Conservation (phyloP, 257 asterid genomes). For the Verbascum thapsus region DNA sequence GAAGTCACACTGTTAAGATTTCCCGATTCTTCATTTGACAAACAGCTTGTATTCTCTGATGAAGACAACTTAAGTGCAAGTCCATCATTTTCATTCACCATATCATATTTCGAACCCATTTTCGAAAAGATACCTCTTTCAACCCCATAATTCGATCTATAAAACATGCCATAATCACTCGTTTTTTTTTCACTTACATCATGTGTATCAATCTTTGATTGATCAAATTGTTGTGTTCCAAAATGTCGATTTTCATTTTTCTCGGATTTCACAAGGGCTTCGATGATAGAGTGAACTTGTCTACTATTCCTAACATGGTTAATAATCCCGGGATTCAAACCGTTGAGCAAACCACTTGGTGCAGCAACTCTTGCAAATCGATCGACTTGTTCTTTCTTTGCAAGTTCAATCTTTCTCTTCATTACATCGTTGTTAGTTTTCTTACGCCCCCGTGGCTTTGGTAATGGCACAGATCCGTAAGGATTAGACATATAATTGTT, state of each 20-base stretch:
- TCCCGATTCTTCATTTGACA: slow-evolving; percentile 58
- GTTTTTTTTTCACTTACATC: slow-evolving; percentile 35
- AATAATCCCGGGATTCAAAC: slow-evolving; percentile 89
- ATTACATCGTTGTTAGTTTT: slow-evolving; percentile 47
- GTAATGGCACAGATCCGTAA: slow-evolving; percentile 51
- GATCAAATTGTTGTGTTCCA: slow-evolving; percentile 40
- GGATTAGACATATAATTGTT: slow-evolving; percentile 64
- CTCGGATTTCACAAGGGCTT: slow-evolving; percentile 75
- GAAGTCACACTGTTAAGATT: slow-evolving; percentile 52
- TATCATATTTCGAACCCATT: slow-evolving; percentile 28
- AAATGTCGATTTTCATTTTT: slow-evolving; percentile 42
- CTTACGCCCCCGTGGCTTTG: slow-evolving; percentile 70
- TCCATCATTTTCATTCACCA: slow-evolving; percentile 39
- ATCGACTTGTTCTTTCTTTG: slow-evolving; percentile 81
- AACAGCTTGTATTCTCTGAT: slow-evolving; percentile 50
- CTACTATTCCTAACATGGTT: slow-evolving; percentile 92
- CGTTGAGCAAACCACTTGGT: slow-evolving; percentile 91
- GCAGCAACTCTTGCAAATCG: slow-evolving; percentile 89
- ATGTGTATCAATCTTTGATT: slow-evolving; percentile 30
- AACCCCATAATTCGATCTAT: slow-evolving; percentile 39
- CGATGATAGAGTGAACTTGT: slow-evolving; percentile 91
- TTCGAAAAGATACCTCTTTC: slow-evolving; percentile 32
- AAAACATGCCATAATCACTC: slow-evolving; percentile 30
- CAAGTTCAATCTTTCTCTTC: slow-evolving; percentile 74
- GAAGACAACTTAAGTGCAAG: slow-evolving; percentile 58